These are phyloP conservation scores for Verticillium isaacii DNA, from an alignment of 2,329 filamentous ascomycete genomes.

Conservation along the genomic window DNA sequence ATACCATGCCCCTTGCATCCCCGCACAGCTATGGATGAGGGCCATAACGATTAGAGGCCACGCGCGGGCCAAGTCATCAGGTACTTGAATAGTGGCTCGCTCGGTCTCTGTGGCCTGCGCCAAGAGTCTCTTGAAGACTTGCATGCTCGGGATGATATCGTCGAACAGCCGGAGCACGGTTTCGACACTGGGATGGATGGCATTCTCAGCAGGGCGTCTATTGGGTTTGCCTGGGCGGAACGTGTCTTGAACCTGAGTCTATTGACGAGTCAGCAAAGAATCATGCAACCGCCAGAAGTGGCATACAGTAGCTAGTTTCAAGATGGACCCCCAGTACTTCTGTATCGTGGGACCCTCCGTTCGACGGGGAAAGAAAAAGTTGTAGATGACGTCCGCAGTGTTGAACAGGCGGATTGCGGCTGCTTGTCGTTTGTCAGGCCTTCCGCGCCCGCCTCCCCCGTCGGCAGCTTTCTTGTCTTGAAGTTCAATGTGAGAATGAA, in stretches of 20 bases:
- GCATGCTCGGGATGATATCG: background rate
- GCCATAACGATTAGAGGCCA: slow-evolving; percentile 38
- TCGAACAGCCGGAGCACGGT: background rate
- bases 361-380: slow-evolving; percentile 35
- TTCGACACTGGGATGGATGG: background rate
- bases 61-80: slow-evolving; percentile 29
- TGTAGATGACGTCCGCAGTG: slow-evolving; percentile 31
- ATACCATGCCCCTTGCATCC: slow-evolving; percentile 18
- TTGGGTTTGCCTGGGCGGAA: slow-evolving; percentile 9
- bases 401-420: slow-evolving; percentile 25
- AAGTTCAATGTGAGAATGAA: background rate
- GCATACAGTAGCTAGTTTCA: slow-evolving; percentile 22
- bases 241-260: background rate
- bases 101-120: slow-evolving; percentile 17
- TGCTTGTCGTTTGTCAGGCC: slow-evolving; percentile 10
- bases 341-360: slow-evolving; percentile 13
- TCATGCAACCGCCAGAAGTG: background rate
- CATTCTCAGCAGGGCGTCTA: background rate
- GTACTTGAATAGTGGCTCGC: slow-evolving; percentile 24
- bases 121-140: background rate
- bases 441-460: background rate
- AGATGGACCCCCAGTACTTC: slow-evolving; percentile 41
- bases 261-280: background rate
- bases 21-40: slow-evolving; percentile 18
- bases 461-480: slow-evolving; percentile 8